phyloP scores from a whole-genome alignment of 73 alveolate species.

The Paramecium octaurelia region DNA sequence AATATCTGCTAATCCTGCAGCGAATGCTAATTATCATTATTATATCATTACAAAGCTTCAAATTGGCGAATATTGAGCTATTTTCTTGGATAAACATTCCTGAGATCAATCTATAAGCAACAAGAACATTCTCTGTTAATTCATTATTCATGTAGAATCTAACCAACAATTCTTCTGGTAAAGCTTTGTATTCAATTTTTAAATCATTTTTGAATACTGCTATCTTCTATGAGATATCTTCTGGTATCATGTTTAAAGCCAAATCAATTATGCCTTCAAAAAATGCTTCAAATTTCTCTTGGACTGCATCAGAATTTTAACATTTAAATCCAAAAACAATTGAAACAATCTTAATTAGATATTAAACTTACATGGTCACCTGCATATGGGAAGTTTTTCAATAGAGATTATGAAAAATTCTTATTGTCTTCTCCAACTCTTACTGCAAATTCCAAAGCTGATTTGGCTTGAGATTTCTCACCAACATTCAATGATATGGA shows the following conservation, averaged over 20 bases:
- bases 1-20: not conserved
- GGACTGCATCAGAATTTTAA: constrained; percentile 8
- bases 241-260: constrained; percentile 27
- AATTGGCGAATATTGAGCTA: not conserved
- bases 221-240: not conserved
- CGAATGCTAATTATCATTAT: not conserved
- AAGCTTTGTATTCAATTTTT: constrained; percentile 37
- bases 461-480: not conserved
- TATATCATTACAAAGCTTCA: not conserved
- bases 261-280: not conserved
- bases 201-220: constrained; percentile 1
- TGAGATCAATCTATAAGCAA: constrained; percentile 11
- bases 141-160: constrained; percentile 21
- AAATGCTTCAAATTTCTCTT: not conserved
- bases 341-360: not conserved
- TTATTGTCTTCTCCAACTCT: constrained; percentile 43
- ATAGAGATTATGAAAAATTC: not conserved
- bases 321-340: constrained; percentile 30
- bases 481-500: constrained; percentile 6
- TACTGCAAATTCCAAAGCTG: not conserved
- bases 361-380: not conserved
- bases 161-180: constrained; percentile 12
- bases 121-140: not conserved
- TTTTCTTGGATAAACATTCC: not conserved
- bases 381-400: constrained; percentile 11